Conservation (phyloP, 2,329 filamentous ascomycete genomes). For the Pyrenophora teres region DNA sequence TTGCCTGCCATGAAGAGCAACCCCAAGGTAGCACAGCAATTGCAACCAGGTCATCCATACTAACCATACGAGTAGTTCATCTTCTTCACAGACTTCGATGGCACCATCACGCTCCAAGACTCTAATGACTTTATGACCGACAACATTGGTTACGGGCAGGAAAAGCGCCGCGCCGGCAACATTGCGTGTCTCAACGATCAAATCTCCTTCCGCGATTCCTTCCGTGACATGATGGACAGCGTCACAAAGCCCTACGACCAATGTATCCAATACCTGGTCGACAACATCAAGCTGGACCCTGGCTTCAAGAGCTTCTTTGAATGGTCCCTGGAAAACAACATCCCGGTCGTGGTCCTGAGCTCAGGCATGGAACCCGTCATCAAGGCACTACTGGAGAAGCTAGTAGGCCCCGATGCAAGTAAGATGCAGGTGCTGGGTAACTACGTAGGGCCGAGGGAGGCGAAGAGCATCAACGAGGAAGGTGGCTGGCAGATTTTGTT, state of each 20-base stretch:
- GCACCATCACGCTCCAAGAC: conserved; percentile 82
- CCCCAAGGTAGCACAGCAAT: conserved; percentile 56
- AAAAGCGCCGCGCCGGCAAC: conserved; percentile 74
- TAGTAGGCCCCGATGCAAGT: conserved; percentile 77
- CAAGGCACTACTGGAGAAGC: conserved; percentile 75
- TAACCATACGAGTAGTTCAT: conserved; percentile 65
- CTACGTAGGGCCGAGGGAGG: conserved; percentile 69
- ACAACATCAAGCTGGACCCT: conserved; percentile 87
- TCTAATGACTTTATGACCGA: conserved; percentile 80
- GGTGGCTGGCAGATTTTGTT: conserved; percentile 87
- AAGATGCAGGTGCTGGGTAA: conserved; percentile 93
- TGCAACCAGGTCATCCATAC: conserved; percentile 8
- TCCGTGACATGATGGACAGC: conserved; percentile 90
- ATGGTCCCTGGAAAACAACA: conserved; percentile 79
- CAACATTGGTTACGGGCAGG: conserved; percentile 81
- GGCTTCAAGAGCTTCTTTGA: conserved; percentile 85
- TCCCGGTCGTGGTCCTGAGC: conserved; percentile 89
- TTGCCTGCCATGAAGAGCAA: conserved; percentile 58
- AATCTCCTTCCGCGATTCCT: conserved; percentile 78
- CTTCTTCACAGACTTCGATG: conserved; percentile 99
- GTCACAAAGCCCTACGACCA: conserved; percentile 78
- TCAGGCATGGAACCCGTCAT: conserved; percentile 95
- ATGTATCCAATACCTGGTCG: conserved; percentile 76
- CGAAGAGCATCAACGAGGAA: conserved; percentile 79
- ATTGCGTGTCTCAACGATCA: conserved; percentile 73